Conservation (phyloP, 2,329 filamentous ascomycete species). For the Chaetomium sp. region DNA sequence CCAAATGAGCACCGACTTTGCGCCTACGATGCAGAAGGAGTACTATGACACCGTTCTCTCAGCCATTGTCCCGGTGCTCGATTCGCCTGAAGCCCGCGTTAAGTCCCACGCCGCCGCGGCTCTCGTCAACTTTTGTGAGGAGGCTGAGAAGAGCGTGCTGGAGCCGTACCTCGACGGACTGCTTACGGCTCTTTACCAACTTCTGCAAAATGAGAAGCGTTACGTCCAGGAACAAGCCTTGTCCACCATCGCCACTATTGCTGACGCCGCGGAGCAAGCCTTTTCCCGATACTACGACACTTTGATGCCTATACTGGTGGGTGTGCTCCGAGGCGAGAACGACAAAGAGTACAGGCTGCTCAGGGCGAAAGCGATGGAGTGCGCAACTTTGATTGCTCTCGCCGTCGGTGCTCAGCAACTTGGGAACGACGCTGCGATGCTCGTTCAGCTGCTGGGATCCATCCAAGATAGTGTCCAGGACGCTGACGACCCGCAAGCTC, state of each 20-base stretch:
- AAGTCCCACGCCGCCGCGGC: constrained; percentile 97
- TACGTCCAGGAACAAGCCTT: constrained; percentile 97
- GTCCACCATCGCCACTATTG: constrained; percentile 96
- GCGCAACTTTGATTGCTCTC: constrained; percentile 88
- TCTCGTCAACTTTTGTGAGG: constrained; percentile 97
- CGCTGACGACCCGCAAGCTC: constrained; percentile 88
- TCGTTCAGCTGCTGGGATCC: constrained; percentile 79
- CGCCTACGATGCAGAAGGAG: constrained; percentile 94
- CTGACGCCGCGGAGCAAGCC: constrained; percentile 92
- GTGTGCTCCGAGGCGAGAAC: constrained; percentile 80
- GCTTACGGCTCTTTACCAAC: constrained; percentile 74
- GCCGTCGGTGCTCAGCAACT: constrained; percentile 93
- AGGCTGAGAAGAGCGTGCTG: constrained; percentile 84
- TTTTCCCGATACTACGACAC: constrained; percentile 95
- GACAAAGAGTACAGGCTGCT: constrained; percentile 89
- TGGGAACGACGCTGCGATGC: constrained; percentile 74
- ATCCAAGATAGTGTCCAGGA: constrained; percentile 86
- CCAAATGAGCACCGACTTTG: constrained; percentile 99
- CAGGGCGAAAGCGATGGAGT: constrained; percentile 98
- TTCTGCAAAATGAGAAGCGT: constrained; percentile 85
- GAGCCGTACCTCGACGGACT: constrained; percentile 91
- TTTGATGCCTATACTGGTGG: constrained; percentile 90
- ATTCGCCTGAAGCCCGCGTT: constrained; percentile 84
- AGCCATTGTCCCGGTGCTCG: constrained; percentile 86
- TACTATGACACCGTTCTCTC: constrained; percentile 83